A percentile compares a stretch with the other conserved stretches of the same genome.
Conservation (phyloP, 2,329 filamentous ascomycete genomes). For the Microascus cirrosus region DNA sequence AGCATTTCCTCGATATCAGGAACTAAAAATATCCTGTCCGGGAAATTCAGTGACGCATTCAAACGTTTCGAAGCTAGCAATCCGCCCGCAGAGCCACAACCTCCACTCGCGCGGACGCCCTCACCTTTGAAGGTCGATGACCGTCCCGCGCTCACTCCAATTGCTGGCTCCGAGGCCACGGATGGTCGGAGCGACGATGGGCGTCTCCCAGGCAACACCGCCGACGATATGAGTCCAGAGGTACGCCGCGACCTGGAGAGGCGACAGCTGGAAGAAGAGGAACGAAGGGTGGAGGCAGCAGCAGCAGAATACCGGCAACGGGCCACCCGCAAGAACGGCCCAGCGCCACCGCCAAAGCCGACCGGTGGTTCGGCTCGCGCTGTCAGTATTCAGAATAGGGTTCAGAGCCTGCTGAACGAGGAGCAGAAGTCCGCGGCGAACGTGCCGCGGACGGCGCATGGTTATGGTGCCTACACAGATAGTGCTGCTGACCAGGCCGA, state of each 20-base stretch:
- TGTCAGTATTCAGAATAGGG: slow-evolving; percentile 81
- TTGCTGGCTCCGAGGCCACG: slow-evolving; percentile 65
- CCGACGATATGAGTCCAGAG: slow-evolving; percentile 70
- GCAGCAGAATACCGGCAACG: slow-evolving; percentile 79
- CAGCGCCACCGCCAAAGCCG: slow-evolving; percentile 36
- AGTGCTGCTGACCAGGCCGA: slow-evolving; percentile 22
- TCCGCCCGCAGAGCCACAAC: background rate
- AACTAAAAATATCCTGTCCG: slow-evolving; percentile 73
- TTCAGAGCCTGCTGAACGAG: slow-evolving; percentile 76
- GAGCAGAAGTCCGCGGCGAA: slow-evolving; percentile 48
- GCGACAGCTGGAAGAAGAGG: slow-evolving; percentile 70
- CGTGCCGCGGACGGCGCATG: slow-evolving; percentile 64
- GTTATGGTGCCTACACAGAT: slow-evolving; percentile 80
- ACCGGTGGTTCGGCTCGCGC: slow-evolving; percentile 54
- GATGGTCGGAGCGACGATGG: slow-evolving; percentile 49
- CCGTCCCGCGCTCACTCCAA: slow-evolving; percentile 51
- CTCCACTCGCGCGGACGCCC: slow-evolving; percentile 25
- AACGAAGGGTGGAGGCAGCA: slow-evolving; percentile 77
- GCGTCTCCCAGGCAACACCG: slow-evolving; percentile 44
- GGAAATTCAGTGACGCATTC: slow-evolving; percentile 89
- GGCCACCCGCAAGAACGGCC: slow-evolving; percentile 45
- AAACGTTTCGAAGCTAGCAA: slow-evolving; percentile 67
- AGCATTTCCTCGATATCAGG: slow-evolving; percentile 63
- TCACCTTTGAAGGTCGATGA: slow-evolving; percentile 37
- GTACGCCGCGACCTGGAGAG: slow-evolving; percentile 85